Evolutionary conservation across 1,284 basidiomycete genomes (phyloP), one percentile per base, ranked within the genome.

Genomic region (Leccinum pallidistipes): DNA sequence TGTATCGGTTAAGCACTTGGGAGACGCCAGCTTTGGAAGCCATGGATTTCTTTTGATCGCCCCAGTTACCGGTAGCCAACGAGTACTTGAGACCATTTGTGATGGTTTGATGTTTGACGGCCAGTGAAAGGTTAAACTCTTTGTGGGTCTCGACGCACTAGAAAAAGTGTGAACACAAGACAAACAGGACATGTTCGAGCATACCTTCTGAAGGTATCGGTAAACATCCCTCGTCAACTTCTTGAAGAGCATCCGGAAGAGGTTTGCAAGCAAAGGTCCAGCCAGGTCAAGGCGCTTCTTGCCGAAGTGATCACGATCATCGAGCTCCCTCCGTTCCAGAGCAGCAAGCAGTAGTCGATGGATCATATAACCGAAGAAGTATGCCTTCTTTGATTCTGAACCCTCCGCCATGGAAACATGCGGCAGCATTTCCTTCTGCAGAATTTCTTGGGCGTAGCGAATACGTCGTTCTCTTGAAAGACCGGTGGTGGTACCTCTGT

Each of bases 301-400:
- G 59, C 97, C 97, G 71, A 99, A 99, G 78, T 99, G 97, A 80
- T 99, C 97, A 80, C 97, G 94, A 79, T 99, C 97, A 74, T 99
- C 97, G 45, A 99, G 83, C 74, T 99, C 97, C 70, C 97, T 84
- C 60, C 97, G 84, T 73, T 98, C 96, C 69, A 99, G 78, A 16
- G 95, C 95, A 47, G 97, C 96, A 16, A 98, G 86, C 5, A 98
- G 80, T 29, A 99, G 83, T 62, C 97, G 90, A 79, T 99, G 97
- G 56, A 98, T 93, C 97, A 99, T 99, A 78, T 98, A 99, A n/a
- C 97, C 97, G 65, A 99, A 95, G 85, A 99, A 99, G 79, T 96
- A 99, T 3, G 97, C 97, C 77, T 99, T 99, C 81, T 97, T 97
- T 45, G 94, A 96, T 78, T 97, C 94, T 38, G 95, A 96, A 9